Evolutionary conservation across 2,329 filamentous ascomycete genomes (phyloP).

Genomic region (Fusarium sp.): DNA sequence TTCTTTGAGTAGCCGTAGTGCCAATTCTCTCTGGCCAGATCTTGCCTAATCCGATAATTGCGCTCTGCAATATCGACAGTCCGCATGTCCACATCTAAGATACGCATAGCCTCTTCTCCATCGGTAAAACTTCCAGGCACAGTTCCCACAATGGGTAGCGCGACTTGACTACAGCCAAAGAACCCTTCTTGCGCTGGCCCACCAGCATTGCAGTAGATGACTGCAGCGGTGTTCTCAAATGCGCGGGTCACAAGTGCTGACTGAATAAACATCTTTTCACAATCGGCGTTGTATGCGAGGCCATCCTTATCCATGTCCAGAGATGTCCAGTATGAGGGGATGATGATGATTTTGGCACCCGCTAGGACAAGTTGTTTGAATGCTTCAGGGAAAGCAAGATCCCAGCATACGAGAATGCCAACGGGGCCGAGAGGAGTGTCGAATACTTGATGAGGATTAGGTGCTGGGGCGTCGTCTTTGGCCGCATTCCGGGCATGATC

Average conservation of each 20-base stretch:
- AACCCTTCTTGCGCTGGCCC: conserved; percentile 56
- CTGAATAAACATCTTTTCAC: conserved; percentile 78
- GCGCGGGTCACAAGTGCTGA: conserved; percentile 73
- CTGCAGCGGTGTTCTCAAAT: conserved; percentile 81
- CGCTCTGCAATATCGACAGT: conserved; percentile 78
- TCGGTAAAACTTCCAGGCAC: conserved; percentile 68
- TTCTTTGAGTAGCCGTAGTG: conserved; percentile 64
- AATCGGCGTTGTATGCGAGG: conserved; percentile 69
- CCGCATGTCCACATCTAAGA: conserved; percentile 76
- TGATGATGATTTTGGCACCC: conserved; percentile 78
- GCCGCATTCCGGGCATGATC: conserved; percentile 57
- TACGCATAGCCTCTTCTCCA: conserved; percentile 72
- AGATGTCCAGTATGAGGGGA: conserved; percentile 79
- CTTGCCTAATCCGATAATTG: conserved; percentile 74
- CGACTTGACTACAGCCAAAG: conserved; percentile 72
- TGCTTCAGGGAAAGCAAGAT: conserved; percentile 83
- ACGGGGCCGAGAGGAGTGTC: conserved; percentile 71
- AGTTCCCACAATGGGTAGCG: conserved; percentile 75
- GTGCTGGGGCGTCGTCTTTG: conserved; percentile 55
- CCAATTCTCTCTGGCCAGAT: conserved; percentile 72
- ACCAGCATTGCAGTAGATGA: conserved; percentile 79
- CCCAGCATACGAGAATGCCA: conserved; percentile 82
- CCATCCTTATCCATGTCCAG: conserved; percentile 66
- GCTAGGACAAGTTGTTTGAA: conserved; percentile 78
- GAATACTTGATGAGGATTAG: conserved; percentile 64